Evolutionary conservation across 805 yeast species (phyloP).

Genomic region (Candida incommunis): DNA sequence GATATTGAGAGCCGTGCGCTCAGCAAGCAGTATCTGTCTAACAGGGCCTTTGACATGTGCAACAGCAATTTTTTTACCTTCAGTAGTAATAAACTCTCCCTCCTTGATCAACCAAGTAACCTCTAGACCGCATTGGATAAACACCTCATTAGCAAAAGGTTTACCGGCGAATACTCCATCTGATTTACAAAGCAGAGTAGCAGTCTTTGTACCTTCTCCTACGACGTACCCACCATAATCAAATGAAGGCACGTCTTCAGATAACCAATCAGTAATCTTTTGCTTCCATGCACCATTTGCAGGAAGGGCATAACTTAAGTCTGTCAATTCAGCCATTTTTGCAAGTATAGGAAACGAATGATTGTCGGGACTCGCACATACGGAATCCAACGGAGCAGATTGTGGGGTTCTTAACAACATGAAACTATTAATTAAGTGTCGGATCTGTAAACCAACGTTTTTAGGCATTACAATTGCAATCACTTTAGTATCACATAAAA

Average conservation of each 20-base stretch:
- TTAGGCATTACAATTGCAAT: background rate
- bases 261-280: conserved; percentile 58
- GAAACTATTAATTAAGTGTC: no score
- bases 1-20: conserved; percentile 72
- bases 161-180: conserved; percentile 71
- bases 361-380: no score
- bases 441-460: no score
- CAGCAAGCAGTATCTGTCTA: conserved; percentile 65
- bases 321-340: background rate
- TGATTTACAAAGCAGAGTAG: conserved; percentile 69
- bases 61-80: conserved; percentile 46
- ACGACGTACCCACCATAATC: conserved; percentile 94
- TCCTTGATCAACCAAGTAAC: conserved; percentile 67
- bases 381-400: background rate
- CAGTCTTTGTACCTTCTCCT: conserved; percentile 58
- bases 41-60: conserved; percentile 76
- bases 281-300: conserved; percentile 69
- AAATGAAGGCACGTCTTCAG: conserved; percentile 86
- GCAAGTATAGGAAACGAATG: no score
- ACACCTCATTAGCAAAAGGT: conserved; percentile 82
- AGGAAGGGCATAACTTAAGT: conserved; percentile 35
- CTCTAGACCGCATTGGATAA: conserved; percentile 52
- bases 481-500: background rate
- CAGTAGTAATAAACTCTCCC: conserved; percentile 37
- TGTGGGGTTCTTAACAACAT: no score